Evolutionary conservation across 2,329 filamentous ascomycete genomes (phyloP), one percentile per base, ranked within the genome.

Genomic region (Monilinia fructicola): DNA sequence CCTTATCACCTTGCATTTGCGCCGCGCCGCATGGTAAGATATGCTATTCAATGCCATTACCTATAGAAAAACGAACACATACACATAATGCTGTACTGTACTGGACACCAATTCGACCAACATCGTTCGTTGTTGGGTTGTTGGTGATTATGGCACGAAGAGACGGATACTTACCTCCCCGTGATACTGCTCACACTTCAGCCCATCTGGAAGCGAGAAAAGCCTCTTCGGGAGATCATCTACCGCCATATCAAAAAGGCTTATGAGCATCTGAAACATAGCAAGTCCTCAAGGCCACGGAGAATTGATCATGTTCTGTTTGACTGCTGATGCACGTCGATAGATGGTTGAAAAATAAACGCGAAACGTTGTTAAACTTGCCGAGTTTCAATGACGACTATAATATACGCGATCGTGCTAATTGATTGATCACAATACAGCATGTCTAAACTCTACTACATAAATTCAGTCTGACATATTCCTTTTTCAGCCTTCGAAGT

Each of bases 161-260:
- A 35, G 42, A 65, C 55, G 46, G 64, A 59, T 65, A 61, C 31
- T 53, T 60, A 31, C 54, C 26, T 65, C 12, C 16, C 28, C 21
- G 64, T 66, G 58, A 63, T 42, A 66, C 64, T 63, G 42, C 14
- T 35, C 26, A 46, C 26, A 48, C 23, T 46, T 58, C 65, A 67
- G 59, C 65, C 48, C 31, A 67, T 38, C 26, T 63, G 28, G 58
- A 67, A 63, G 65, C 65, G 65, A 64, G 53, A 54, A 54, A 54
- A 50, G 54, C 66, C 63, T 67, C 40, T 60, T 64, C 71, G 70
- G 69, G 70, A 70, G 70, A 71, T 72, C 70, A 69, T 58, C 70
- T 71, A 61, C 70, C 69, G 67, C 67, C 67, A 67, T 59, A 26
- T 59, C 61, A 62, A 52, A 69, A 59, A 35, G 55, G 66, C 66